Conservation (phyloP, 306 rosid genomes). For the Carpinus viminea region DNA sequence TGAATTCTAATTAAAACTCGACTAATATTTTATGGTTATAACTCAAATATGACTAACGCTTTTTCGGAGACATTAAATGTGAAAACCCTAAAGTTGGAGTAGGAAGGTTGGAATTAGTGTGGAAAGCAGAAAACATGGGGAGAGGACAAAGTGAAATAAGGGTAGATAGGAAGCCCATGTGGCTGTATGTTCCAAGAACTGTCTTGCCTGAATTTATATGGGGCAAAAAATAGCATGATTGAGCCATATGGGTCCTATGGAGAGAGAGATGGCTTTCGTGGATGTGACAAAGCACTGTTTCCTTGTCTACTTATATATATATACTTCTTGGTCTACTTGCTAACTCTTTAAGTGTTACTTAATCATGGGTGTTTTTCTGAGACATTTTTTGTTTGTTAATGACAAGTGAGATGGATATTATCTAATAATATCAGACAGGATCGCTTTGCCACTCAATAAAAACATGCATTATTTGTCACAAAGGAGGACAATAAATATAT, state of each 20-base stretch:
- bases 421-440: background rate
- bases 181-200: conserved; percentile 1
- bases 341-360: background rate
- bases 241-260: conserved; percentile 2
- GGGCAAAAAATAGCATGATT: background rate
- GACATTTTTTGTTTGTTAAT: background rate
- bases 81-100: too few species aligned
- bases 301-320: background rate
- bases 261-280: background rate
- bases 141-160: background rate
- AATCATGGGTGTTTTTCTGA: background rate
- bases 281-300: conserved; percentile 4
- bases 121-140: background rate
- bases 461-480: background rate
- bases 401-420: background rate
- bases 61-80: too few species aligned
- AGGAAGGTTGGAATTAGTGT: background rate
- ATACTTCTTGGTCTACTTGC: background rate
- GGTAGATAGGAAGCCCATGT: background rate
- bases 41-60: too few species aligned
- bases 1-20: too few species aligned
- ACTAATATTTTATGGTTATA: too few species aligned
- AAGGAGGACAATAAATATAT: background rate
- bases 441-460: background rate
- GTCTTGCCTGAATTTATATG: background rate